phyloP scores from a whole-genome alignment of 768 basidiomycete genomes.

The Boletus sp. region DNA sequence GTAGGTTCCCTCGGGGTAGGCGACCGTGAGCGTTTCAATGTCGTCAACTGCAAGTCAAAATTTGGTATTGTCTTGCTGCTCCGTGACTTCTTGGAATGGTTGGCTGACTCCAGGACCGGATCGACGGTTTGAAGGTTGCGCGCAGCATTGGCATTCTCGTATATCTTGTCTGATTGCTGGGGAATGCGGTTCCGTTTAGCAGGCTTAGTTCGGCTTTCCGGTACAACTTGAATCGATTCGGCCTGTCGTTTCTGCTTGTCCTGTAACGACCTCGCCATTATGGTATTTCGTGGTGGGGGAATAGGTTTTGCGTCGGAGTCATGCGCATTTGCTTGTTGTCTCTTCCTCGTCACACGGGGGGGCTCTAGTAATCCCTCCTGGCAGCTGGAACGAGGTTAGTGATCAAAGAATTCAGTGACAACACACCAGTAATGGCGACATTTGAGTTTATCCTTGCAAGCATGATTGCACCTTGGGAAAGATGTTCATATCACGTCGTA shows the following conservation, averaged over 20 bases:
- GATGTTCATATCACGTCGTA: not conserved
- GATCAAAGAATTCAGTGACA: not conserved
- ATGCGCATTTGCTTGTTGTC: constrained; percentile 21
- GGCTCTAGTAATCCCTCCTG: constrained; percentile 64
- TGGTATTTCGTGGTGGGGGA: not conserved
- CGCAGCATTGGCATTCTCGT: constrained; percentile 42
- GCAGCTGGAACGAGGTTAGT: constrained; percentile 50
- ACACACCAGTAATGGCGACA: constrained; percentile 74
- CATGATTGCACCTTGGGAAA: constrained; percentile 65
- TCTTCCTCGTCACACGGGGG: constrained; percentile 39
- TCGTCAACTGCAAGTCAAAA: constrained; percentile 51
- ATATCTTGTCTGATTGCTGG: constrained; percentile 42
- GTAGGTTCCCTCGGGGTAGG: constrained; percentile 6
- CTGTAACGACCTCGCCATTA: not conserved
- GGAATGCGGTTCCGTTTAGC: constrained; percentile 29
- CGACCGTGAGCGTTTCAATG: constrained; percentile 25
- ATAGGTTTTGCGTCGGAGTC: constrained; percentile 4
- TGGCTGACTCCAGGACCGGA: constrained; percentile 45
- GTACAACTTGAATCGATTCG: not conserved
- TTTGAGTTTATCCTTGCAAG: constrained; percentile 72
- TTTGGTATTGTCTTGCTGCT: constrained; percentile 35
- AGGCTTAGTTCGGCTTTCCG: constrained; percentile 25
- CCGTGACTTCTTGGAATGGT: constrained; percentile 2
- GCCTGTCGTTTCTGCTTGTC: constrained; percentile 1
- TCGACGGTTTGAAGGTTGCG: constrained; percentile 37